A percentile compares a stretch with the other conserved stretches of the same genome.
Conservation (phyloP, 2,329 filamentous ascomycete genomes). For the Lachnellula arida region DNA sequence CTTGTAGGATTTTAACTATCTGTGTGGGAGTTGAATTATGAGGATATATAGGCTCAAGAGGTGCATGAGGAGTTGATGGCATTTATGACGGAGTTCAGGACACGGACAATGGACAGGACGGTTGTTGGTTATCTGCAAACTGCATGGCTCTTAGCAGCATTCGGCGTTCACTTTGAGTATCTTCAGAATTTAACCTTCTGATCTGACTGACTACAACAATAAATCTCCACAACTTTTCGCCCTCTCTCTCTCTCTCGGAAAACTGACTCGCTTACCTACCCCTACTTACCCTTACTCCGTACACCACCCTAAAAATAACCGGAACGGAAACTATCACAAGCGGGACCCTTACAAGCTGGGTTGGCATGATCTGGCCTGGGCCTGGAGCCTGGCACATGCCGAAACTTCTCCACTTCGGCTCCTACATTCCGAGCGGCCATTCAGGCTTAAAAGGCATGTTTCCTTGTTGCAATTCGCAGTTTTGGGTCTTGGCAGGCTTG, state of each 20-base stretch:
- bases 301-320: background rate
- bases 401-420: background rate
- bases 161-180: no score
- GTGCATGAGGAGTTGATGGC: background rate
- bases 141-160: no score
- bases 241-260: background rate
- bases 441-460: background rate
- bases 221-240: background rate
- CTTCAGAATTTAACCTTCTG: no score
- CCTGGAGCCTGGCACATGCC: background rate
- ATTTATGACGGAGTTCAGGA: background rate
- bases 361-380: no score
- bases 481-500: conserved; percentile 15
- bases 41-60: background rate
- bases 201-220: no score
- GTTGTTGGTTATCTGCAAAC: no score
- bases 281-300: background rate
- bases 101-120: background rate
- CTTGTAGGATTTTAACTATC: conserved; percentile 17
- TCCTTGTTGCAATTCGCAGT: conserved; percentile 17
- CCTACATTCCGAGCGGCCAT: background rate
- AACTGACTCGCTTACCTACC: no score
- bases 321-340: background rate
- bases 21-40: no score
- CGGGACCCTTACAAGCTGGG: no score